Conservation (phyloP, 495 filamentous ascomycete genomes). For the Jackrogersella multiformis region DNA sequence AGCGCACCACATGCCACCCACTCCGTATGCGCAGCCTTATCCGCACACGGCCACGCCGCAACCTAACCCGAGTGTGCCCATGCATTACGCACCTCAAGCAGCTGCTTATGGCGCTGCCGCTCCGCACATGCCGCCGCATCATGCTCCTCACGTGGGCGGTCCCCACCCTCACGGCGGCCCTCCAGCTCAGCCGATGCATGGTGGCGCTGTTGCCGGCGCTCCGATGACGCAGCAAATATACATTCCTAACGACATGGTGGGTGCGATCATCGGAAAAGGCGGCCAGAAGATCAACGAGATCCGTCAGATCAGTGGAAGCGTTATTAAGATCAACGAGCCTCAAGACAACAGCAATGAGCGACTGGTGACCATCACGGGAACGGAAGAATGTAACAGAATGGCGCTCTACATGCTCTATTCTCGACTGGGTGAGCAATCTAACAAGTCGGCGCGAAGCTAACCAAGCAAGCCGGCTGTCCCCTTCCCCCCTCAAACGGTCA, state of each 20-base stretch:
- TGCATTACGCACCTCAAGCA: constrained; percentile 71
- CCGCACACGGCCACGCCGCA: constrained; percentile 68
- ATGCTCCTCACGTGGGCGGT: constrained; percentile 63
- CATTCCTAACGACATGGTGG: constrained; percentile 99
- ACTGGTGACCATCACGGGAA: constrained; percentile 96
- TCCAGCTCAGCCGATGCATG: constrained; percentile 75
- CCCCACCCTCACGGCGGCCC: constrained; percentile 64
- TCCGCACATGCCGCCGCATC: constrained; percentile 79
- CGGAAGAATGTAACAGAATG: constrained; percentile 98
- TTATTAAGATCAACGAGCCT: constrained; percentile 99
- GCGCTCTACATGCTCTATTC: constrained; percentile 98
- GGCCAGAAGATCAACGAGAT: constrained; percentile 99
- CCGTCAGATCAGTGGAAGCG: constrained; percentile 92
- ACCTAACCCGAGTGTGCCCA: constrained; percentile 69
- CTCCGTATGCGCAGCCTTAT: constrained; percentile 66
- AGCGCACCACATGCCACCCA: constrained; percentile 60
- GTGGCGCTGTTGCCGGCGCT: constrained; percentile 73
- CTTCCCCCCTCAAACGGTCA: not conserved
- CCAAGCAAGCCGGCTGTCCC: not conserved
- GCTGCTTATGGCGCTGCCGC: constrained; percentile 74
- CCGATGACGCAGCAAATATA: constrained; percentile 97
- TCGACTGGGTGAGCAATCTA: constrained; percentile 80
- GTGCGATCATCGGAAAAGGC: constrained; percentile 98
- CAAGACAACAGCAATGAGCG: constrained; percentile 99
- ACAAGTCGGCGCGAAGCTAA: constrained; percentile 28